phyloP scores from a whole-genome alignment of 2,329 filamentous ascomycete genomes.

The Aaosphaeria arxii region DNA sequence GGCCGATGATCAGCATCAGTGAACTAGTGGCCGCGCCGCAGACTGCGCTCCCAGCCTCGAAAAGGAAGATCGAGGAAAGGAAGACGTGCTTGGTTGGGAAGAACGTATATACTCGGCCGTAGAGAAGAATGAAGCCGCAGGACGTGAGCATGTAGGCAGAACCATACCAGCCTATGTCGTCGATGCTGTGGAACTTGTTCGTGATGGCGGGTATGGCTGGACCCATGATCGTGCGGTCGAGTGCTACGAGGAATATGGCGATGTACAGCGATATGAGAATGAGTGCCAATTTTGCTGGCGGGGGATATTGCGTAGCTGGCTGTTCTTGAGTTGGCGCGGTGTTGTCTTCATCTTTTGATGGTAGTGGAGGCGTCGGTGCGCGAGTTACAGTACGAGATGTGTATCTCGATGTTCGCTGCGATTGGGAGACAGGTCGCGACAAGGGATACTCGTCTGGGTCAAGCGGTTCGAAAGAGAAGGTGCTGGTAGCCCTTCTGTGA shows the following conservation, averaged over 20 bases:
- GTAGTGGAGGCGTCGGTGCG: neutral
- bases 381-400: neutral
- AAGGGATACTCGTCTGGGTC: neutral
- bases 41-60: slow-evolving; percentile 52
- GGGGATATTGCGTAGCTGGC: slow-evolving; percentile 13
- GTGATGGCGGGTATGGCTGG: slow-evolving; percentile 48
- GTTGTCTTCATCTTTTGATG: neutral
- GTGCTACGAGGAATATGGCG: slow-evolving; percentile 30
- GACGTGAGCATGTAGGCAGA: slow-evolving; percentile 39
- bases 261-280: slow-evolving; percentile 32
- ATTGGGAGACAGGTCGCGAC: neutral
- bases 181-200: slow-evolving; percentile 41
- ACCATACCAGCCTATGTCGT: slow-evolving; percentile 45
- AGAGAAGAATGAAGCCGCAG: slow-evolving; percentile 42
- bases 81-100: slow-evolving; percentile 51
- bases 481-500: neutral
- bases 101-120: slow-evolving; percentile 47
- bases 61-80: slow-evolving; percentile 45
- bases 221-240: slow-evolving; percentile 45
- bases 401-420: neutral
- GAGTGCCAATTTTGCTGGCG: slow-evolving; percentile 20
- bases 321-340: neutral
- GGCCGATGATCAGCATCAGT: slow-evolving; percentile 26
- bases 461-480: neutral
- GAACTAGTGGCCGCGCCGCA: slow-evolving; percentile 45